These are phyloP conservation scores for Schizophyllum amplum DNA, from an alignment of 1,284 basidiomycete species.

Conservation along the genomic window DNA sequence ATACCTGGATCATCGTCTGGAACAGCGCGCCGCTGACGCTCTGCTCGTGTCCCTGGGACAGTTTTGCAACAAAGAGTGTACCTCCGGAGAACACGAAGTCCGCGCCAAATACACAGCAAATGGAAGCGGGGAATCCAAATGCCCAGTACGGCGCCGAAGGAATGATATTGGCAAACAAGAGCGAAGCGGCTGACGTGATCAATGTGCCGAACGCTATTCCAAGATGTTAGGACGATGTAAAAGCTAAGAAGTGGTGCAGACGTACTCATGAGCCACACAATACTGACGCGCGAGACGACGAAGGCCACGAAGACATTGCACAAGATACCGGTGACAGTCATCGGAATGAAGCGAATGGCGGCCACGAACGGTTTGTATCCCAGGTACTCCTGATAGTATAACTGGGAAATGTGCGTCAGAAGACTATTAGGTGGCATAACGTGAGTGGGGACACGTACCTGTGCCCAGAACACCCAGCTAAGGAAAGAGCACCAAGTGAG, in stretches of 20 bases:
- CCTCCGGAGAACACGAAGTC: slow-evolving; percentile 76
- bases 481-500: slow-evolving; percentile 9
- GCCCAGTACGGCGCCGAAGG: slow-evolving; percentile 66
- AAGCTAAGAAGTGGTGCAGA: neutral
- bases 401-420: slow-evolving; percentile 12
- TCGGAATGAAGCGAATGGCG: slow-evolving; percentile 74
- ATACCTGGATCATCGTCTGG: slow-evolving; percentile 66
- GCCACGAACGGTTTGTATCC: slow-evolving; percentile 51
- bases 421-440: too few species aligned
- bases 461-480: neutral
- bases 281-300: slow-evolving; percentile 46
- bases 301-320: slow-evolving; percentile 67
- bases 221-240: neutral
- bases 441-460: neutral
- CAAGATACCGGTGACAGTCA: slow-evolving; percentile 59
- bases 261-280: slow-evolving; percentile 50
- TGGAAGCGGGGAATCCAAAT: slow-evolving; percentile 72
- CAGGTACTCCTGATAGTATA: slow-evolving; percentile 65
- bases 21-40: slow-evolving; percentile 72
- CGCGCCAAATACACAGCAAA: slow-evolving; percentile 66
- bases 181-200: slow-evolving; percentile 53
- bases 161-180: slow-evolving; percentile 69
- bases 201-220: slow-evolving; percentile 44
- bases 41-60: slow-evolving; percentile 70
- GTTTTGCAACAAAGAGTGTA: slow-evolving; percentile 68